Conservation (phyloP, 1,139 yeast species). For the Saccharomyces hybrid region DNA sequence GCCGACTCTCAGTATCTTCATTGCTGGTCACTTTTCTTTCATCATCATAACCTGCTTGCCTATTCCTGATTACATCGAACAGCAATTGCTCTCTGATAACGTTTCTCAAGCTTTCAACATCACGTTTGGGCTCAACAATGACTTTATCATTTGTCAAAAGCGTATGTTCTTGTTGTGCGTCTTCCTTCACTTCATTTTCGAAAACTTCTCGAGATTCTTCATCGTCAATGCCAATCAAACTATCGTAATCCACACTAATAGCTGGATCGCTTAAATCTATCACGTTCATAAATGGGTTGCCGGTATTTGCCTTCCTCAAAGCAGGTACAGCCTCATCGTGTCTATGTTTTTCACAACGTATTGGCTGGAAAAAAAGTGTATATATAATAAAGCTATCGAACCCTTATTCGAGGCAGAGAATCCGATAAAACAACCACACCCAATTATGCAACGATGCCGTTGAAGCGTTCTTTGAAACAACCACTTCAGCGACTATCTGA, state of each 20-base stretch:
- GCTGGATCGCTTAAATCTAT: not conserved
- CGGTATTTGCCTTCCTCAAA: too few relatives aligned
- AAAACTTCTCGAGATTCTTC: not conserved
- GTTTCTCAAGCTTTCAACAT: not conserved
- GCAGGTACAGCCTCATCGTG: conserved; percentile 1
- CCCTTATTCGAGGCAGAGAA: not conserved
- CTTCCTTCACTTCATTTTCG: not conserved
- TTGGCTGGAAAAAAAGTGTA: not conserved
- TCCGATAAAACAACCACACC: not conserved
- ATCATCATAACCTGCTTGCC: not conserved
- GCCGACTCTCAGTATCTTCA: not conserved
- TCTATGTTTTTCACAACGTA: not conserved
- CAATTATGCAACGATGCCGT: not conserved
- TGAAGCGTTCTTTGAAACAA: not conserved
- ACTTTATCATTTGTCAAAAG: not conserved
- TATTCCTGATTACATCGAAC: not conserved
- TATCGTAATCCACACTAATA: not conserved
- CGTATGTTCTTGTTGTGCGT: not conserved
- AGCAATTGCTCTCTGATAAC: not conserved
- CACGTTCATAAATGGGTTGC: not conserved
- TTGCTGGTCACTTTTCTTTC: not conserved
- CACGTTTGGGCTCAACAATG: not conserved
- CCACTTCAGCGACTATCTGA: not conserved
- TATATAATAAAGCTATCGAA: not conserved
- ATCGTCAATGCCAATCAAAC: not conserved